phyloP scores from a whole-genome alignment of 768 basidiomycete species.

The Boletus insuetus region DNA sequence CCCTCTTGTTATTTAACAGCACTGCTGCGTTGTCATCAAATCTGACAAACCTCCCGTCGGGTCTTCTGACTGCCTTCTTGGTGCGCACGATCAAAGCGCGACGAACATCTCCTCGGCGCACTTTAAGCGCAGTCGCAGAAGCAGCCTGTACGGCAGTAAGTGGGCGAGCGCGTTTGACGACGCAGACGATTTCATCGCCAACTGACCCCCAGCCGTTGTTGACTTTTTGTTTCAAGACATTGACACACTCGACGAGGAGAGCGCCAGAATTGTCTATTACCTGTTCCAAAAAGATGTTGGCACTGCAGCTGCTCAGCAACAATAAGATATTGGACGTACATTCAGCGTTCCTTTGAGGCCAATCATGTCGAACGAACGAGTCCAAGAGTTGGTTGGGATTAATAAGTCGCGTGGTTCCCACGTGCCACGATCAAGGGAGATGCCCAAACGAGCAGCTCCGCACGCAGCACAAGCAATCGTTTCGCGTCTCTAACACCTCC shows the following conservation, averaged over 20 bases:
- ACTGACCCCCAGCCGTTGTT: slow-evolving; percentile 92
- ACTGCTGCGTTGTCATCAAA: slow-evolving; percentile 99
- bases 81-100: slow-evolving; percentile 94
- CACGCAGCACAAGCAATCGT: neutral
- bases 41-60: slow-evolving; percentile 82
- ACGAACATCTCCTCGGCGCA: slow-evolving; percentile 91
- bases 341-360: slow-evolving; percentile 92
- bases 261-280: slow-evolving; percentile 98
- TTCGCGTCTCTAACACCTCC: slow-evolving; percentile 9
- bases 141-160: slow-evolving; percentile 63
- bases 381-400: neutral
- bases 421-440: slow-evolving; percentile 5
- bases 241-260: slow-evolving; percentile 92
- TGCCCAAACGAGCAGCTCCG: slow-evolving; percentile 20
- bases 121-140: slow-evolving; percentile 81
- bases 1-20: slow-evolving; percentile 90
- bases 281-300: slow-evolving; percentile 35
- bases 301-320: neutral
- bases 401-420: slow-evolving; percentile 27
- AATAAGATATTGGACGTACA: slow-evolving; percentile 40
- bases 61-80: slow-evolving; percentile 77
- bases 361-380: slow-evolving; percentile 59
- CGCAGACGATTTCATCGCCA: slow-evolving; percentile 95
- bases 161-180: slow-evolving; percentile 89
- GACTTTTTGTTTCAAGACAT: slow-evolving; percentile 93